Conservation (phyloP, 352 stramenopile species). For the Phytophthora chlamydospora region DNA sequence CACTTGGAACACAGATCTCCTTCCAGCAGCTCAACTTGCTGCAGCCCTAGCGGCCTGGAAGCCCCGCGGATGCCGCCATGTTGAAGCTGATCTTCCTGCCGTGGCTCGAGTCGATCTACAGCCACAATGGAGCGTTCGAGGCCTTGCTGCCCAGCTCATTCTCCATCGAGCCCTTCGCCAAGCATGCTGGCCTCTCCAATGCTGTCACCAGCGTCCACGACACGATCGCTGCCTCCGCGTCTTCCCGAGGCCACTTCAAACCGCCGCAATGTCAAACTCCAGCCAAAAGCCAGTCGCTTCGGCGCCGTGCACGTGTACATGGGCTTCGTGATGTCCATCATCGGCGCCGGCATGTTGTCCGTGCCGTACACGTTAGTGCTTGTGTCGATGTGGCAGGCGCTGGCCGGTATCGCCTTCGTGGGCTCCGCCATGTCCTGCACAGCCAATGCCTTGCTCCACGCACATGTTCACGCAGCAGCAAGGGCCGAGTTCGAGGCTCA, state of each 20-base stretch:
- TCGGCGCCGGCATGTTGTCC: slow-evolving; percentile 73
- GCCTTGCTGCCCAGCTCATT: slow-evolving; percentile 1
- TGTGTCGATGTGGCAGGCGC: slow-evolving; percentile 41
- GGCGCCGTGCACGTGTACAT: slow-evolving; percentile 56
- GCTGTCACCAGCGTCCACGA: slow-evolving; percentile 29
- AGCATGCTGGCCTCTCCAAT: slow-evolving; percentile 31
- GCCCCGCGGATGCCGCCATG: slow-evolving; percentile 11
- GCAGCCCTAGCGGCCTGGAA: background rate
- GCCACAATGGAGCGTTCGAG: slow-evolving; percentile 7
- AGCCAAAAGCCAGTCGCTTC: slow-evolving; percentile 7
- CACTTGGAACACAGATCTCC: background rate
- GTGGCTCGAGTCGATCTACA: slow-evolving; percentile 6
- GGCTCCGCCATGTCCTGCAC: slow-evolving; percentile 53
- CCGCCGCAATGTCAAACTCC: background rate
- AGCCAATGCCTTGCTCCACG: slow-evolving; percentile 56
- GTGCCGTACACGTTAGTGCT: slow-evolving; percentile 74
- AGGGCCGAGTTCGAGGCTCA: slow-evolving; percentile 64
- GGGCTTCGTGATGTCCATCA: slow-evolving; percentile 78
- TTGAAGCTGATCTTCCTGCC: too few species aligned
- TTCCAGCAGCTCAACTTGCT: background rate
- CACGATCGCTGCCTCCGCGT: slow-evolving; percentile 27
- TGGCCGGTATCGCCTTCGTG: slow-evolving; percentile 51
- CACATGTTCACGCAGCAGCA: slow-evolving; percentile 54
- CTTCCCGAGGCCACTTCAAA: slow-evolving; percentile 17
- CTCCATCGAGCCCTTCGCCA: background rate